phyloP scores from a whole-genome alignment of 179 eudicot genomes.

The Amaranthus tricolor region DNA sequence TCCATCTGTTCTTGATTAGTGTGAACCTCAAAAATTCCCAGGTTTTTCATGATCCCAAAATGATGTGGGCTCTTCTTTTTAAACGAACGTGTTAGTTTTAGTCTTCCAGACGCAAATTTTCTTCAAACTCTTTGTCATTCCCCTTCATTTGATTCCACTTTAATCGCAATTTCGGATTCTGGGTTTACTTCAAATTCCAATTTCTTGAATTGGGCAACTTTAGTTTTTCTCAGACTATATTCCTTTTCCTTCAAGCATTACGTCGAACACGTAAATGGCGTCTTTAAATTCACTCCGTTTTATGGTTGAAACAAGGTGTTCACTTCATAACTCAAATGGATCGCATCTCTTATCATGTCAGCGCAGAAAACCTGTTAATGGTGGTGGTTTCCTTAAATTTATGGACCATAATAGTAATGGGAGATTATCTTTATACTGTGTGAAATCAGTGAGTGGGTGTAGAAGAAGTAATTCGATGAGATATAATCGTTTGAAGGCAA shows the following conservation, averaged over 20 bases:
- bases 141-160: slow-evolving; percentile 9
- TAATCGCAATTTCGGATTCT: slow-evolving; percentile 1
- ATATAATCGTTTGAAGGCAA: slow-evolving; percentile 37
- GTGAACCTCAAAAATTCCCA: slow-evolving; percentile 29
- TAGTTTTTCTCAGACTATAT: background rate
- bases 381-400: slow-evolving; percentile 30
- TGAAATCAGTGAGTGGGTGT: slow-evolving; percentile 30
- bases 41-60: slow-evolving; percentile 29
- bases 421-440: slow-evolving; percentile 26
- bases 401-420: slow-evolving; percentile 17
- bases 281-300: slow-evolving; percentile 55
- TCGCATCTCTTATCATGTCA: slow-evolving; percentile 31
- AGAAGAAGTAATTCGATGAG: slow-evolving; percentile 28
- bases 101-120: no score
- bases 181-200: slow-evolving; percentile 22
- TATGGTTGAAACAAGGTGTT: slow-evolving; percentile 35
- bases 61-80: slow-evolving; percentile 11
- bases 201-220: slow-evolving; percentile 16
- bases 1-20: background rate
- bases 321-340: slow-evolving; percentile 32
- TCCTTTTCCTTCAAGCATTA: slow-evolving; percentile 33
- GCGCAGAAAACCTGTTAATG: slow-evolving; percentile 29
- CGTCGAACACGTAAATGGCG: slow-evolving; percentile 56
- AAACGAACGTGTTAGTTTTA: slow-evolving; percentile 17
- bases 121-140: background rate